Evolutionary conservation across 2,329 filamentous ascomycete genomes (phyloP).

Genomic region (Sarocladium brachiariae): DNA sequence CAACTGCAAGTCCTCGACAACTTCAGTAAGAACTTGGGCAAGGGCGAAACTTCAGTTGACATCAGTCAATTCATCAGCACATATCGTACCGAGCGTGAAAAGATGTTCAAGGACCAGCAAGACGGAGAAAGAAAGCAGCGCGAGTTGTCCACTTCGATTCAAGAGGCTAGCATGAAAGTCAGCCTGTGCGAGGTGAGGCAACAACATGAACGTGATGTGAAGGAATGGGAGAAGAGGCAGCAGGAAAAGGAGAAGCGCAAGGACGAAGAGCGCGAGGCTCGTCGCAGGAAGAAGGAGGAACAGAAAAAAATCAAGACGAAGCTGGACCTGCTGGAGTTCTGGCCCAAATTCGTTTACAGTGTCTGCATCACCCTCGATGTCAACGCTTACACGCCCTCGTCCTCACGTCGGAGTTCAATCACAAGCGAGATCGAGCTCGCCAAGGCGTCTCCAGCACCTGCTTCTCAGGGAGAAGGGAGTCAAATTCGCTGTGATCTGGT

Average conservation of each 20-base stretch:
- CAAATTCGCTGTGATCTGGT: slow-evolving; percentile 35
- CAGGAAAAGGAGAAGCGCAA: slow-evolving; percentile 25
- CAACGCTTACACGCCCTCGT: slow-evolving; percentile 31
- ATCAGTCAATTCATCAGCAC: slow-evolving; percentile 31
- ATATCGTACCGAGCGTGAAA: slow-evolving; percentile 36
- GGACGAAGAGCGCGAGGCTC: slow-evolving; percentile 26
- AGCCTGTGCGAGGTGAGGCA: not conserved
- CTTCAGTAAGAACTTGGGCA: slow-evolving; percentile 28
- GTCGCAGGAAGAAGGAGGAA: slow-evolving; percentile 27
- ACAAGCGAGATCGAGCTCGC: slow-evolving; percentile 46
- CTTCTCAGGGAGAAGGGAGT: slow-evolving; percentile 13
- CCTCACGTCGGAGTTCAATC: slow-evolving; percentile 43
- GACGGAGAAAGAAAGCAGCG: slow-evolving; percentile 24
- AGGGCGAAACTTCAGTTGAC: slow-evolving; percentile 15
- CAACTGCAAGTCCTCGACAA: slow-evolving; percentile 35
- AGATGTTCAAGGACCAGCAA: slow-evolving; percentile 34
- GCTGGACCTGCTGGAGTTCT: slow-evolving; percentile 37
- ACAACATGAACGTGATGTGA: slow-evolving; percentile 24
- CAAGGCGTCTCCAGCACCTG: slow-evolving; percentile 30
- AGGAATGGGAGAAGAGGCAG: slow-evolving; percentile 21
- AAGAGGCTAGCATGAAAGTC: slow-evolving; percentile 14
- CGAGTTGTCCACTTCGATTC: slow-evolving; percentile 25
- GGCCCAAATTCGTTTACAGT: slow-evolving; percentile 42
- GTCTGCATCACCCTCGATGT: slow-evolving; percentile 46
- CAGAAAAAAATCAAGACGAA: slow-evolving; percentile 39